Evolutionary conservation across 116 monocot species (phyloP).

Genomic region (Phalaenopsis hybrid): DNA sequence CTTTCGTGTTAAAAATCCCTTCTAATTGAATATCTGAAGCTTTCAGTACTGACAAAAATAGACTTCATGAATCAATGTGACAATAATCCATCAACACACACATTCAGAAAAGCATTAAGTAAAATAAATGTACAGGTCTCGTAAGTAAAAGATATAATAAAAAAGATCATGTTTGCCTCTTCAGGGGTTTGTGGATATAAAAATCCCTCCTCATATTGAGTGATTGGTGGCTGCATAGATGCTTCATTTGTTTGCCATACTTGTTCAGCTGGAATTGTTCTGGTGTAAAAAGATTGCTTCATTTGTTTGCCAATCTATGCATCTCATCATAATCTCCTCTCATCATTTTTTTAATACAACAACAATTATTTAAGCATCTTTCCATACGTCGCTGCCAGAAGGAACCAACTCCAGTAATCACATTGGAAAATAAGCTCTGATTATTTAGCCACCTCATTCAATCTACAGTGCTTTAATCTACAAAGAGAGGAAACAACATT

Average conservation of each 20-base stretch:
- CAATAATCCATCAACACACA: background rate
- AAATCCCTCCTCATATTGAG: constrained; percentile 19
- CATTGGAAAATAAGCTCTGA: too few species aligned
- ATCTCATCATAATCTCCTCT: too few species aligned
- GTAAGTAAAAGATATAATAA: background rate
- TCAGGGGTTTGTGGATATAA: constrained; percentile 20
- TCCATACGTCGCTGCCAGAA: too few species aligned
- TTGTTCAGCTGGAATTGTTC: constrained; percentile 11
- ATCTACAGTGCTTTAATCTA: too few species aligned
- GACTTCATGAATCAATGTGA: background rate
- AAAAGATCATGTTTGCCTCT: constrained; percentile 20
- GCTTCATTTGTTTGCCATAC: background rate
- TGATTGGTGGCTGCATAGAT: constrained; percentile 17
- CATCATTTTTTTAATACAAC: too few species aligned
- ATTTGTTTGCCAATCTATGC: too few species aligned
- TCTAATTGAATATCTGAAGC: background rate
- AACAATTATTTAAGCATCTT: too few species aligned
- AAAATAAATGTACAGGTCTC: background rate
- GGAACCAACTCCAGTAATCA: too few species aligned
- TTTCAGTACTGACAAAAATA: background rate
- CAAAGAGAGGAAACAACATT: too few species aligned
- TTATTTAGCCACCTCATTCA: too few species aligned
- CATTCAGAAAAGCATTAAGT: background rate
- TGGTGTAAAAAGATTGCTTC: constrained; percentile 9
- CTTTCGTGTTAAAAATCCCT: background rate